These are phyloP conservation scores for Phoma sp. DNA, from an alignment of 2,329 filamentous ascomycete genomes.

Conservation along the genomic window DNA sequence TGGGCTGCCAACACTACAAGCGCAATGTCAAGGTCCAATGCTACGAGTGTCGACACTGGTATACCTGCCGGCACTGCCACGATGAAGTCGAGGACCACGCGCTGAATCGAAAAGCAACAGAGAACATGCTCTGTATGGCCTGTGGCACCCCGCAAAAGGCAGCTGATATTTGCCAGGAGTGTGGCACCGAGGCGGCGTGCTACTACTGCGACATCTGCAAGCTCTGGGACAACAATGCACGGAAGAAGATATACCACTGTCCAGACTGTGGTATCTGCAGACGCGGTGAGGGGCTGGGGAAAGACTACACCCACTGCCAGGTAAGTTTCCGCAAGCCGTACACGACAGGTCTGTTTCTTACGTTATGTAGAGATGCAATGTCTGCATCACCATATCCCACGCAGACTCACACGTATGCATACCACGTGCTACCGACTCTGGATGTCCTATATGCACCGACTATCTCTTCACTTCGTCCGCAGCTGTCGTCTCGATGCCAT, in stretches of 20 bases:
- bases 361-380: conserved; percentile 68
- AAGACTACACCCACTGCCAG: conserved; percentile 99
- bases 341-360: conserved; percentile 16
- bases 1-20: conserved; percentile 92
- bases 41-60: conserved; percentile 87
- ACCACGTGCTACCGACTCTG: conserved; percentile 90
- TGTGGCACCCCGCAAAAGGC: conserved; percentile 86
- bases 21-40: conserved; percentile 97
- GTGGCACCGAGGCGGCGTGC: conserved; percentile 77
- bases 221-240: conserved; percentile 92
- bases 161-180: conserved; percentile 77
- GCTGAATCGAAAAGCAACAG: conserved; percentile 81
- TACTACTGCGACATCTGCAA: conserved; percentile 97
- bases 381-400: conserved; percentile 90
- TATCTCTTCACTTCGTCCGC: conserved; percentile 93
- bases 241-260: conserved; percentile 95
- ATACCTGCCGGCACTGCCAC: conserved; percentile 93
- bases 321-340: conserved; percentile 54
- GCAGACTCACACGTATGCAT: conserved; percentile 90
- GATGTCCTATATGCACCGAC: conserved; percentile 95
- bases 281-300: conserved; percentile 86
- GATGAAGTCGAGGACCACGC: conserved; percentile 80
- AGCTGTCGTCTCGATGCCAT: conserved; percentile 91
- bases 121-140: conserved; percentile 97
- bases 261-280: conserved; percentile 95